Conservation (phyloP, 2,329 filamentous ascomycete genomes). For the Corinectria fuckeliana region DNA sequence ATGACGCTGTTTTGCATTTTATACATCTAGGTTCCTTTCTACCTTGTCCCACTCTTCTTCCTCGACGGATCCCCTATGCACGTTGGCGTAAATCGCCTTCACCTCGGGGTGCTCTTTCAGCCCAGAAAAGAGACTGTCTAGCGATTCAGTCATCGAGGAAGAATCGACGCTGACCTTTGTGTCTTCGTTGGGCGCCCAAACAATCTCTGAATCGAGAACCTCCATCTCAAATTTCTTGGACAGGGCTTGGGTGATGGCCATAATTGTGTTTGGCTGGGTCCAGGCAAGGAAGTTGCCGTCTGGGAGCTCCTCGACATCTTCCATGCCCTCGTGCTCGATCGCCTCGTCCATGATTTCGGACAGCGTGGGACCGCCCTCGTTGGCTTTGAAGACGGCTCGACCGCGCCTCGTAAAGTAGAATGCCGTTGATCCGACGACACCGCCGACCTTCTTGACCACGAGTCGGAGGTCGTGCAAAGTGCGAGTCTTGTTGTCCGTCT, state of each 20-base stretch:
- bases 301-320: constrained; percentile 72
- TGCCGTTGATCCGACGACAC: constrained; percentile 72
- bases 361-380: constrained; percentile 60
- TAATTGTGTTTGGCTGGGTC: constrained; percentile 45
- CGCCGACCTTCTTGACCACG: constrained; percentile 75
- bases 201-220: constrained; percentile 77
- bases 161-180: constrained; percentile 71
- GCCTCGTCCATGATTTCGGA: constrained; percentile 81
- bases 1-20: constrained; percentile 31
- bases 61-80: constrained; percentile 55
- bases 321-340: constrained; percentile 78
- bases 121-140: constrained; percentile 65
- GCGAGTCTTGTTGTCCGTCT: constrained; percentile 81
- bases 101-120: constrained; percentile 75
- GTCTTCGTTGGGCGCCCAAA: constrained; percentile 85
- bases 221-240: constrained; percentile 68
- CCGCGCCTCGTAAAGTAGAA: constrained; percentile 89
- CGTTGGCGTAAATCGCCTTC: constrained; percentile 81
- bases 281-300: constrained; percentile 73
- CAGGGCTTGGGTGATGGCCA: constrained; percentile 54
- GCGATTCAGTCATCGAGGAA: constrained; percentile 58
- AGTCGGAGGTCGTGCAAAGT: constrained; percentile 75
- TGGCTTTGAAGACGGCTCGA: constrained; percentile 69
- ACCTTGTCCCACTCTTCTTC: constrained; percentile 63
- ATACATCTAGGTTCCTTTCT: constrained; percentile 60